Percentiles rank a stretch among this genome's conserved stretches.
Evolutionary conservation across 2,329 filamentous ascomycete species (phyloP).

Genomic region (Cryphonectria japonica): DNA sequence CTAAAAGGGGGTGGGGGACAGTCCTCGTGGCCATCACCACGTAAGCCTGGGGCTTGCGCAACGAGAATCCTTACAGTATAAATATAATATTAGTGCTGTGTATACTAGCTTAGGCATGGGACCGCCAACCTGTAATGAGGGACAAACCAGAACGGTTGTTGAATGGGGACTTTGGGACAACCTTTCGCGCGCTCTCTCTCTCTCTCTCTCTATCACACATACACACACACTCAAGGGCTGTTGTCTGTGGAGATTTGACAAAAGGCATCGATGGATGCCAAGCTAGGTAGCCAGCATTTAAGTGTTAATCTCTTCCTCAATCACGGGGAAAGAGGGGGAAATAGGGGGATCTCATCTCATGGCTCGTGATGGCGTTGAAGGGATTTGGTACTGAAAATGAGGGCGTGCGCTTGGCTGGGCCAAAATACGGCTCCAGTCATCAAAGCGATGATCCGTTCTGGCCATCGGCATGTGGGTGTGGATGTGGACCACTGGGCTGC

Average conservation of each 20-base stretch:
- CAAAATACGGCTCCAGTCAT: slow-evolving; percentile 4
- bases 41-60: slow-evolving; percentile 2
- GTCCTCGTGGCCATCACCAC: background rate
- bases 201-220: no score
- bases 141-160: background rate
- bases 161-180: background rate
- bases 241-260: background rate
- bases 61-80: background rate
- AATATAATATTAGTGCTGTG: background rate
- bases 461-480: slow-evolving; percentile 3
- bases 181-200: no score
- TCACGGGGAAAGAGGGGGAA: background rate
- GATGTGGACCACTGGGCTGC: background rate
- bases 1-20: background rate
- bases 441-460: background rate
- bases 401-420: background rate
- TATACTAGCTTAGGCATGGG: background rate
- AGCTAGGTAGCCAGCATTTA: background rate
- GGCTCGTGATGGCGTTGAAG: background rate
- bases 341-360: slow-evolving; percentile 7
- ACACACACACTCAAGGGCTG: background rate
- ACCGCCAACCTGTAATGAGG: background rate
- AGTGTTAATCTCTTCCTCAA: background rate
- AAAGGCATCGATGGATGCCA: background rate
- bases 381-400: slow-evolving; percentile 1